Base-by-base conservation (phyloP, 2,329 filamentous ascomycete genomes). In the Monilinia vaccinii-corymbosi region DNA sequence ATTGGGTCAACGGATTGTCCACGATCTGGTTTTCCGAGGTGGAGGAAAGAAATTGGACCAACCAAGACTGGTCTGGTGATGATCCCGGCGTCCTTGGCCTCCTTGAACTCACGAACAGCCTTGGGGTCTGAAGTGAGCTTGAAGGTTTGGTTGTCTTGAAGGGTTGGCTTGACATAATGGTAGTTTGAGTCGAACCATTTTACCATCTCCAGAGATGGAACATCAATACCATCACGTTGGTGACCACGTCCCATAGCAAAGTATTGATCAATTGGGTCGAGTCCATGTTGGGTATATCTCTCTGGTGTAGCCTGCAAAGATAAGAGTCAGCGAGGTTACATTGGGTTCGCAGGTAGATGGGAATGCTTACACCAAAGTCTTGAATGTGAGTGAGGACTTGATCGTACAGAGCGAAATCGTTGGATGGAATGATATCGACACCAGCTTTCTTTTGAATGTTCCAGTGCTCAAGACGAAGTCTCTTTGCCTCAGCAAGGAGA, bases 141-240 rank as follows among this genome's bases (percentile, higher is more conserved):
- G 87, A 99, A 99, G 73, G 83, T 87, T 85, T 99, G 94, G 83
- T 89, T 88, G 80, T 97, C 87, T 79, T 97, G 91, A 69, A 99
- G 85, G 65, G 94, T 97, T 67, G 94, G 94, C 87, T 97, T 97
- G 80, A 97, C 94, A 78, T 99, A 99, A 85, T 97, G 94, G 87
- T 99, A 99, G 88, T 99, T 99, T 68, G 91, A 96, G 84, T 99
- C 94, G 75, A 99, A 99, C 94, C 94, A 99, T 84, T 99, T 99
- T 72, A 99, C 94, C 94, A 99, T 99, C 84, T 99, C 94, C 78
- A 96, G 81, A 73, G 83, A 84, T 70, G 93, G 91, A 68, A 97
- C 94, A 77, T 99, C 94, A 71, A 97, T 83, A 76, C 89, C 85
- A 73, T 86, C 85, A 86, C 91, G 95, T 81, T 99, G 94, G 80